Evolutionary conservation across 2,329 filamentous ascomycete genomes (phyloP), one percentile per base, ranked within the genome.

Genomic region (Pseudogymnoascus sp.): DNA sequence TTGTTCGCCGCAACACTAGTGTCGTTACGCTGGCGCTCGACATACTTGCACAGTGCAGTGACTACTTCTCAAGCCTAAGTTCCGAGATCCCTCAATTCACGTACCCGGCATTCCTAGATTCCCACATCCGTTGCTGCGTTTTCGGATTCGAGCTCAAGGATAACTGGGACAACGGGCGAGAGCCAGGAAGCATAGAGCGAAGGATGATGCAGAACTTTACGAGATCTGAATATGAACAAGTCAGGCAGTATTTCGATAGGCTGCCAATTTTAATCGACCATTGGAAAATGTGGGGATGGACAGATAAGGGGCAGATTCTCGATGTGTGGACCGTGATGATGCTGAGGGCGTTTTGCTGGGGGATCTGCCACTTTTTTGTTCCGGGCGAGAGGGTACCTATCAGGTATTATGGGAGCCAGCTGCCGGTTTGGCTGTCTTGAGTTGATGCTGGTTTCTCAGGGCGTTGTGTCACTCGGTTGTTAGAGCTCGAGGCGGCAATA

Each of bases 261-360:
- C 56, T 67, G 38, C 64, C 64, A 1, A 61, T 61, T 11, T 65
- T 68, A 37, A 38, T 67, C 4, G 59, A 65, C n/a, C 63, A 68
- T 44, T 64, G 64, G 62, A 62, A 44, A 38, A 65, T 62, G 62
- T 59, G 62, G 16, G 64, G 64, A 10, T 64, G 61, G 12, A 28
- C 53, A 61, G 34, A 68, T 62, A 37, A 62, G 23, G 37, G 66
- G 61, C 60, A 60, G 61, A 61, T 67, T 65, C 60, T 68, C 12
- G 66, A 69, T 66, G 64, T 62, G 5, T 69, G 67, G 65, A 40
- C 66, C 34, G 53, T 61, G 10, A 69, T 69, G 67, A 68, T 69
- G 64, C 34, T 69, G 44, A 63, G 68, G 59, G 67, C 64, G 10
- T 62, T 68, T 36, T 69, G 67, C 16, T 69, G 68, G 68, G 64